Conservation (phyloP, 1,284 basidiomycete genomes). For the Gomphus sp. region DNA sequence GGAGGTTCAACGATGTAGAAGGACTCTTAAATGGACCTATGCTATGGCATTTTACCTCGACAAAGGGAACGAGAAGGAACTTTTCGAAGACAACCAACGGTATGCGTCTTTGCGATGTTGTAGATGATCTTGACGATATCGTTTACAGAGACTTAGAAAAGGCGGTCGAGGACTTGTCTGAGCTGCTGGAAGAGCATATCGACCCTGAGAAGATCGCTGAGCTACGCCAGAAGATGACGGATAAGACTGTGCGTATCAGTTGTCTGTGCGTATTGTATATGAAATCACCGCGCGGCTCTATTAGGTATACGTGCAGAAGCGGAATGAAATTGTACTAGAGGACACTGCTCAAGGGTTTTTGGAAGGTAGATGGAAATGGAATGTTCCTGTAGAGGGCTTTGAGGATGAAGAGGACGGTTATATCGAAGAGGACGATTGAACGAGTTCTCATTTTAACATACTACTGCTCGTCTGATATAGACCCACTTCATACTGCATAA, state of each 20-base stretch:
- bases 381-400: conserved; percentile 56
- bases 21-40: conserved; percentile 98
- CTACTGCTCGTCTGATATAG: not conserved
- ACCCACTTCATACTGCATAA: not conserved
- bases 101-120: conserved; percentile 21
- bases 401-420: conserved; percentile 18
- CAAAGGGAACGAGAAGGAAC: conserved; percentile 86
- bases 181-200: conserved; percentile 85
- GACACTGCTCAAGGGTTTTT: conserved; percentile 89
- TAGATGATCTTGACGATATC: not conserved
- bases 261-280: conserved; percentile 1
- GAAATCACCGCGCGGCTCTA: not conserved
- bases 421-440: not conserved
- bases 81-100: conserved; percentile 98
- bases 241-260: conserved; percentile 66
- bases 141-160: conserved; percentile 77
- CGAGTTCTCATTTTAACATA: not conserved
- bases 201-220: conserved; percentile 77
- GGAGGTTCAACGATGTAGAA: conserved; percentile 81
- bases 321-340: conserved; percentile 90
- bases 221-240: conserved; percentile 87
- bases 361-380: conserved; percentile 81
- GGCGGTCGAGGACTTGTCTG: conserved; percentile 92
- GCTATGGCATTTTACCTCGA: conserved; percentile 97
- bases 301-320: conserved; percentile 91